Conservation (phyloP, 441 rosid genomes). For the Gossypium laxum region DNA sequence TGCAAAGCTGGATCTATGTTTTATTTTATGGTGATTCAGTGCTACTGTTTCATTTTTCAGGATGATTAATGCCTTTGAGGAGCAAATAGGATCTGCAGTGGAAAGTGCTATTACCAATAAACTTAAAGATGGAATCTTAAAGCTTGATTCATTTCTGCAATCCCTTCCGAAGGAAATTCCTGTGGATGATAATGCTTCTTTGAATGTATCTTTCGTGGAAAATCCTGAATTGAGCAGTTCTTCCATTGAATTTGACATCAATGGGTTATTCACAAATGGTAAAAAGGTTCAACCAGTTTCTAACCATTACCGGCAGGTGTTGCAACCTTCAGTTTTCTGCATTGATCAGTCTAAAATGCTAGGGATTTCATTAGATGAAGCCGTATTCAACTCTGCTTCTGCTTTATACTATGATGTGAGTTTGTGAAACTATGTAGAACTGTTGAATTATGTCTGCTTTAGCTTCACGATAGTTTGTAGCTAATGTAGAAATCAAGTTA, state of each 20-base stretch:
- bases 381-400: conserved; percentile 77
- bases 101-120: conserved; percentile 61
- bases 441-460: background rate
- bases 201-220: conserved; percentile 64
- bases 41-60: conserved; percentile 29
- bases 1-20: conserved; percentile 6
- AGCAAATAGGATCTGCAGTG: conserved; percentile 57
- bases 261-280: conserved; percentile 55
- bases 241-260: conserved; percentile 67
- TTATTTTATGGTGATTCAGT: conserved; percentile 2
- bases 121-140: conserved; percentile 55
- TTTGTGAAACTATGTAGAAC: conserved; percentile 12
- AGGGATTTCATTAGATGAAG: conserved; percentile 76
- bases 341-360: conserved; percentile 61
- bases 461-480: background rate
- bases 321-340: conserved; percentile 42
- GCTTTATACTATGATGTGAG: conserved; percentile 78
- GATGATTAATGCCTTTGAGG: conserved; percentile 81
- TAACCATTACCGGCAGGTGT: conserved; percentile 18
- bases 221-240: conserved; percentile 54
- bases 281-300: conserved; percentile 18
- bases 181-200: conserved; percentile 69
- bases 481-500: background rate
- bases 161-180: conserved; percentile 76
- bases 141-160: conserved; percentile 63